Conservation (phyloP, 805 yeast genomes). For the Tetrapisispora taiwanensis region DNA sequence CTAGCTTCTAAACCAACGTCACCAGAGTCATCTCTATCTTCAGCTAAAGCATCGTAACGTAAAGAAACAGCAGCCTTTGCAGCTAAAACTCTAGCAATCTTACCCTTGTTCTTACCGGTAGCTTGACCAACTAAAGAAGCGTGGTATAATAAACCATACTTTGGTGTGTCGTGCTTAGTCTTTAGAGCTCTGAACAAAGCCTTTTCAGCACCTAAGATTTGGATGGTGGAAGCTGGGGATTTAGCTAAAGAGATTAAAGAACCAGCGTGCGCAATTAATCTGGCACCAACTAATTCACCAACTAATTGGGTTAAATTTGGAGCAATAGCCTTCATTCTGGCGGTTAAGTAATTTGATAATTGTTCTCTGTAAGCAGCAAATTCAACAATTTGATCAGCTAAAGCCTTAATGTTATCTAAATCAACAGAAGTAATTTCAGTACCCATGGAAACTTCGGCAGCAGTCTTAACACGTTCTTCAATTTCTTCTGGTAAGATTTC, state of each 20-base stretch:
- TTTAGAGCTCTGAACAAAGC: slow-evolving; percentile 97
- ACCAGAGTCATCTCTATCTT: slow-evolving; percentile 93
- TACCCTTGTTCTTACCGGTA: slow-evolving; percentile 95
- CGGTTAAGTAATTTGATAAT: slow-evolving; percentile 76
- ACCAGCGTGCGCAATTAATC: slow-evolving; percentile 96
- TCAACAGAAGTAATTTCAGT: slow-evolving; percentile 93
- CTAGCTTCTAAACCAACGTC: slow-evolving; percentile 87
- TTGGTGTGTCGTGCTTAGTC: slow-evolving; percentile 97
- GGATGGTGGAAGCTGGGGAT: slow-evolving; percentile 97
- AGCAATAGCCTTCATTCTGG: slow-evolving; percentile 98
- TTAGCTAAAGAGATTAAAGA: slow-evolving; percentile 88
- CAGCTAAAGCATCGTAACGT: slow-evolving; percentile 93
- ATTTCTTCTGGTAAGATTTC: slow-evolving; percentile 86
- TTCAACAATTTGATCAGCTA: slow-evolving; percentile 94
- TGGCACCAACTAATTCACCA: slow-evolving; percentile 97
- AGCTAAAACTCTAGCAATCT: slow-evolving; percentile 96
- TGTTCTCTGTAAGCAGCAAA: slow-evolving; percentile 95
- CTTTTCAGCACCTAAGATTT: slow-evolving; percentile 97
- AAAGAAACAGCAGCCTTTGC: slow-evolving; percentile 96
- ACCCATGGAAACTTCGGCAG: slow-evolving; percentile 99
- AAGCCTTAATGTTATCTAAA: slow-evolving; percentile 73
- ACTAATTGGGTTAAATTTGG: slow-evolving; percentile 93
- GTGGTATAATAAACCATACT: slow-evolving; percentile 93
- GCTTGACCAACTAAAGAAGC: slow-evolving; percentile 98
- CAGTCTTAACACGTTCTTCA: slow-evolving; percentile 79